Percentiles rank a stretch among this genome's conserved stretches.
These are phyloP conservation scores for Domatiomyces globalis DNA, from an alignment of 2,329 filamentous ascomycete genomes.

Conservation along the genomic window DNA sequence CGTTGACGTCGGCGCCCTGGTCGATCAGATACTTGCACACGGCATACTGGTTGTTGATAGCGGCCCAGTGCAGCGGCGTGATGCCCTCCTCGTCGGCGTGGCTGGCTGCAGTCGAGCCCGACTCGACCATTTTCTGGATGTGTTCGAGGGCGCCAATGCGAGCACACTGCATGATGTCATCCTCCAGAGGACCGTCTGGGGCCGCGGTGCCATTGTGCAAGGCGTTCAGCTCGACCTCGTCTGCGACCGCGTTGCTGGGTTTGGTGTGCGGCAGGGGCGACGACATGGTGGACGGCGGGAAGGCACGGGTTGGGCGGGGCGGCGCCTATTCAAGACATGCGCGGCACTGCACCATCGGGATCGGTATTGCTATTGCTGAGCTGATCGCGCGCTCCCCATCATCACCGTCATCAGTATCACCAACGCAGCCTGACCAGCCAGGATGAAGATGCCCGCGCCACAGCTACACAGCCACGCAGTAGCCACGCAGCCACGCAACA, in stretches of 20 bases:
- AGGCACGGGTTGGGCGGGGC: too few species aligned
- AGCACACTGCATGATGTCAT: conserved; percentile 93
- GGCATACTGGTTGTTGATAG: conserved; percentile 96
- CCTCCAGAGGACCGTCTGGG: conserved; percentile 38
- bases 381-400: background rate
- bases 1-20: conserved; percentile 76
- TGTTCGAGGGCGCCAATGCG: conserved; percentile 70
- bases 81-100: conserved; percentile 86
- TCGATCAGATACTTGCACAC: conserved; percentile 93
- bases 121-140: conserved; percentile 82
- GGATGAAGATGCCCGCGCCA: too few species aligned
- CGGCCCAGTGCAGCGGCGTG: conserved; percentile 92
- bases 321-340: background rate
- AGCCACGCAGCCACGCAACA: background rate
- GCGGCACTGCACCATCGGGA: background rate
- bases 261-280: background rate
- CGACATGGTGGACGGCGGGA: background rate
- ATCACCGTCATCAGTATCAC: background rate
- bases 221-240: conserved; percentile 16
- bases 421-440: background rate
- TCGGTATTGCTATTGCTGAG: background rate
- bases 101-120: conserved; percentile 64
- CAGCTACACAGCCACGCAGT: background rate
- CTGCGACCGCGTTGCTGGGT: conserved; percentile 5
- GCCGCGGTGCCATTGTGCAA: conserved; percentile 17